These are phyloP conservation scores for Phycomyces nitens DNA, from an alignment of 192 early-diverging fungal genomes.

Conservation along the genomic window DNA sequence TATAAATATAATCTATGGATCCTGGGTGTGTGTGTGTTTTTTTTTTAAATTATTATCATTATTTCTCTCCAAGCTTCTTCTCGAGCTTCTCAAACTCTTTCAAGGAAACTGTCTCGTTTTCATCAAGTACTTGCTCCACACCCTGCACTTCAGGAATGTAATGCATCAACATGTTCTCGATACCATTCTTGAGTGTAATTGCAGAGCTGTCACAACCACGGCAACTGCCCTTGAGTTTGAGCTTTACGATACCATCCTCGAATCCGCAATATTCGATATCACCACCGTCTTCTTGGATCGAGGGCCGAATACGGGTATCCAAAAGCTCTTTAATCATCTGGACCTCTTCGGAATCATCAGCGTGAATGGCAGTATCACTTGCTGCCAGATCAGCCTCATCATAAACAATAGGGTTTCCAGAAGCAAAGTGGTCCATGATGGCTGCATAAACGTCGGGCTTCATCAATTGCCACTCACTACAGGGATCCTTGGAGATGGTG, in stretches of 20 bases:
- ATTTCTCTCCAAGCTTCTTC: slow-evolving; percentile 29
- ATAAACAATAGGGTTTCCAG: slow-evolving; percentile 74
- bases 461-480: slow-evolving; percentile 94
- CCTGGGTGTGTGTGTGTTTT: neutral
- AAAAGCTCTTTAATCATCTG: slow-evolving; percentile 98
- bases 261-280: slow-evolving; percentile 96
- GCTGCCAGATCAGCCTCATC: slow-evolving; percentile 45
- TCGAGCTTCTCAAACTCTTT: slow-evolving; percentile 94
- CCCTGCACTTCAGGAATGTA: slow-evolving; percentile 92
- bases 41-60: too few species aligned
- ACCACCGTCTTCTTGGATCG: slow-evolving; percentile 98
- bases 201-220: slow-evolving; percentile 85
- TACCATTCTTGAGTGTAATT: slow-evolving; percentile 96
- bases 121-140: slow-evolving; percentile 88
- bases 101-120: slow-evolving; percentile 69
- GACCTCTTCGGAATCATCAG: slow-evolving; percentile 88
- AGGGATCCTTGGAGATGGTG: slow-evolving; percentile 87
- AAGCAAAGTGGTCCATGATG: slow-evolving; percentile 92
- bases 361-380: slow-evolving; percentile 62
- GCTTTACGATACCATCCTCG: slow-evolving; percentile 81
- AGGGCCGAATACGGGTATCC: slow-evolving; percentile 90
- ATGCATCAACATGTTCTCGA: slow-evolving; percentile 99
- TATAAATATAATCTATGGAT: neutral
- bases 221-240: slow-evolving; percentile 94
- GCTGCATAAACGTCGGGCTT: slow-evolving; percentile 95